Base-by-base conservation (phyloP, 305 asterid species). In the Ilex paraguariensis region DNA sequence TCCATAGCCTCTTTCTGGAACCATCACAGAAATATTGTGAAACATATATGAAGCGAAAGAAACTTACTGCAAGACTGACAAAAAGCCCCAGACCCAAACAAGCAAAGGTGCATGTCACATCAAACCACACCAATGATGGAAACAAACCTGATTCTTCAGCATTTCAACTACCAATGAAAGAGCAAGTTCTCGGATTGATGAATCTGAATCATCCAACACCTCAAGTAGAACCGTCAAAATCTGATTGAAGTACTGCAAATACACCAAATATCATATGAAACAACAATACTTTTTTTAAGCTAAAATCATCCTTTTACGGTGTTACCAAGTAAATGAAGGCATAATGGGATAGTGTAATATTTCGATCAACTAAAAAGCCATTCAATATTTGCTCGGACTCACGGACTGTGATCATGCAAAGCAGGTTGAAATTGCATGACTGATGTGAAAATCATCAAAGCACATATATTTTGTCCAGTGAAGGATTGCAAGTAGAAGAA, bases 221-320 rank as follows among this genome's bases (percentile, higher is more conserved):
- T 90, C 97, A 61, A 90, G 88, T 58, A 81, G 91, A 77, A 79
- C 88, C 3, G 96, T 94, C 83, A 94, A 72, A 67, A 94, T 83
- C 88, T 88, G 99, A 81, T 90, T 94, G 82, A 94, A 90, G 79
- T 87, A 94, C 99, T 94, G 97, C 81, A 79, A 66, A 66, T 57
- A 66, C 49, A 55, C 32, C 68, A 59, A 71, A 64, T 52, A 52
- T 52, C 0, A 52, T 16, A n/a, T 6, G n/a, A 5, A 16, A 52
- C 31, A 52, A 13, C 1, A 17, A 52, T 0, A 52, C 10, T 3
- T 7, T 6, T 16, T 52, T 15, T 5, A 52, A 16, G n/a, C 52
- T 13, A 36, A 36, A 36, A 36, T 1, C 6, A 2, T 36, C 2
- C 9, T 36, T 36, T 36, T 21, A 21, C 28, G 28, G 28, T 21